Conservation (phyloP, 768 basidiomycete species). For the Pisolithus sp. region DNA sequence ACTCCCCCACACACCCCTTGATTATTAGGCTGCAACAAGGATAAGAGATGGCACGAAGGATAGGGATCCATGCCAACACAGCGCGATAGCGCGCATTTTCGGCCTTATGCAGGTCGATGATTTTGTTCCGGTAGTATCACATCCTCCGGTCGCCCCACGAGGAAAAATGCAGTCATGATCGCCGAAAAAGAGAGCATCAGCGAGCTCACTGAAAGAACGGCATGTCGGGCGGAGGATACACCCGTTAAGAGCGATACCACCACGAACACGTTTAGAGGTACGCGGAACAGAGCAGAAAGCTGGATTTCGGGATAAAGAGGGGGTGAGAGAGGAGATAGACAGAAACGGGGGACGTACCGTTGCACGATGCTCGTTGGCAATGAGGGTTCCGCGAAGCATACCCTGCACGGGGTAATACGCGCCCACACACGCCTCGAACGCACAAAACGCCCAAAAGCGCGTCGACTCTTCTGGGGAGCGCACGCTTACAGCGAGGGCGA, state of each 20-base stretch:
- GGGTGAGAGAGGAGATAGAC: neutral
- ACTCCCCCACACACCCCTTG: too few species aligned
- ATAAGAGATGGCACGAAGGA: too few species aligned
- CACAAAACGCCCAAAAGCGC: slow-evolving; percentile 69
- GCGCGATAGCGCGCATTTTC: too few species aligned
- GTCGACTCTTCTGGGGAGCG: slow-evolving; percentile 36
- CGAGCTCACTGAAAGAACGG: slow-evolving; percentile 54
- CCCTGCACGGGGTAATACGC: slow-evolving; percentile 79
- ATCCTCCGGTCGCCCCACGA: slow-evolving; percentile 33
- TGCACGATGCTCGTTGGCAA: slow-evolving; percentile 67
- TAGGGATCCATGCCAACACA: too few species aligned
- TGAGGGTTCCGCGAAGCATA: slow-evolving; percentile 59
- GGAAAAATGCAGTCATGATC: slow-evolving; percentile 47
- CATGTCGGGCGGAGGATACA: slow-evolving; percentile 55
- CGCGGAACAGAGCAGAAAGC: slow-evolving; percentile 67
- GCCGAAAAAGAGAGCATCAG: slow-evolving; percentile 53
- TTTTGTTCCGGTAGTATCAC: slow-evolving; percentile 12
- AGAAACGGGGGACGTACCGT: slow-evolving; percentile 42
- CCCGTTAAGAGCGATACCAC: slow-evolving; percentile 64
- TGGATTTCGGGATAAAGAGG: slow-evolving; percentile 15
- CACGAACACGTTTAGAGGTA: slow-evolving; percentile 71
- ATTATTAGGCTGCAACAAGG: too few species aligned
- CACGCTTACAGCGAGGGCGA: slow-evolving; percentile 49
- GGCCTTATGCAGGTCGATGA: slow-evolving; percentile 11
- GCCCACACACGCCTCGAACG: slow-evolving; percentile 71